A percentile compares a stretch with the other conserved stretches of the same genome.
These are phyloP conservation scores for Omphalotus olearius DNA, from an alignment of 1,284 basidiomycete genomes.

Conservation along the genomic window DNA sequence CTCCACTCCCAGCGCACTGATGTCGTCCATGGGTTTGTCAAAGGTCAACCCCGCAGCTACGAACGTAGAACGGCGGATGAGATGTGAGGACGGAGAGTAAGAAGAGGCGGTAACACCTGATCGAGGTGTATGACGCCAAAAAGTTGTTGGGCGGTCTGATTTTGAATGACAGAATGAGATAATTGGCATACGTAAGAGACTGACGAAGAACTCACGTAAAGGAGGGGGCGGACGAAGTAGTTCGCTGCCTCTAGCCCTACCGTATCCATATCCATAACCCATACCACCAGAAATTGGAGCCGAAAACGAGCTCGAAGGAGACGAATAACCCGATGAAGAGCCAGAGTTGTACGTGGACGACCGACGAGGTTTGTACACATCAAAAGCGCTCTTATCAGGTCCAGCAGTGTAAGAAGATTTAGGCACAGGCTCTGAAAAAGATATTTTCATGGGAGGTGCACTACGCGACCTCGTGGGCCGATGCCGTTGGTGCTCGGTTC, in stretches of 20 bases:
- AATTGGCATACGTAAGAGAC: conserved; percentile 17
- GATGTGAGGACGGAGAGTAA: conserved; percentile 64
- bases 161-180: not conserved
- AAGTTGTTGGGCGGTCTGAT: conserved; percentile 62
- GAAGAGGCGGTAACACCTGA: conserved; percentile 62
- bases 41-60: conserved; percentile 65
- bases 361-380: conserved; percentile 4
- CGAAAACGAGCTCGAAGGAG: conserved; percentile 24
- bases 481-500: conserved; percentile 23
- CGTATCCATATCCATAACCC: conserved; percentile 19
- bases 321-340: conserved; percentile 21
- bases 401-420: conserved; percentile 14
- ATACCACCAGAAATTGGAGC: conserved; percentile 15
- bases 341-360: conserved; percentile 5
- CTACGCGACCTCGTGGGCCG: conserved; percentile 40
- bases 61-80: conserved; percentile 68
- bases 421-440: conserved; percentile 19
- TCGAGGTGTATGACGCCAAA: conserved; percentile 64
- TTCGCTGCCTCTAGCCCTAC: conserved; percentile 33
- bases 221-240: conserved; percentile 56
- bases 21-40: conserved; percentile 57
- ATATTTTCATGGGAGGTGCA: conserved; percentile 35
- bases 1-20: conserved; percentile 66
- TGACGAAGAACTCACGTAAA: conserved; percentile 42
- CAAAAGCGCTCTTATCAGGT: conserved; percentile 3